Evolutionary conservation across 2,329 filamentous ascomycete genomes (phyloP).

Genomic region (Phaeomoniella chlamydospora): DNA sequence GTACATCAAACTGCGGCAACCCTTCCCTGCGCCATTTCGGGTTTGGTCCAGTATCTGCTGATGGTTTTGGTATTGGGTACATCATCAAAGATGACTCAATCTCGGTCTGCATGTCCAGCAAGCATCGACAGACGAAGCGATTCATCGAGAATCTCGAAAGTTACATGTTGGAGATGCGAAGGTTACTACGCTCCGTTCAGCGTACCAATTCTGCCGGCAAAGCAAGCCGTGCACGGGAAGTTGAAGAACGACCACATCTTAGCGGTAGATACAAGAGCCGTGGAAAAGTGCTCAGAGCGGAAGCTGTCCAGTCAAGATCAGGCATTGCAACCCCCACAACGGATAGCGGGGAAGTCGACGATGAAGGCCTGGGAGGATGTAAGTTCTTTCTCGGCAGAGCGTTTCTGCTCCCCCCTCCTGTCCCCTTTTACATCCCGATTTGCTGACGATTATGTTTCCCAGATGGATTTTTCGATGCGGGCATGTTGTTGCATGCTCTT

Average conservation of each 20-base stretch:
- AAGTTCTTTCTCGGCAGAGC: no score
- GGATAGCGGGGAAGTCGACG: slow-evolving; percentile 58
- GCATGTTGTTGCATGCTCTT: slow-evolving; percentile 80
- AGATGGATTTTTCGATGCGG: slow-evolving; percentile 97
- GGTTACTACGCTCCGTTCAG: slow-evolving; percentile 60
- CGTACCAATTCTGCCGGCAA: slow-evolving; percentile 37
- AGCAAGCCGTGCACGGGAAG: slow-evolving; percentile 46
- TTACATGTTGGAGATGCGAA: slow-evolving; percentile 81
- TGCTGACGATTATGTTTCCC: slow-evolving; percentile 18
- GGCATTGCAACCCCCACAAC: slow-evolving; percentile 48
- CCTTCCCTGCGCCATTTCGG: slow-evolving; percentile 89
- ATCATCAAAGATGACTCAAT: slow-evolving; percentile 94
- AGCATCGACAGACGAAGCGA: slow-evolving; percentile 83
- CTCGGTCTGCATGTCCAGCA: slow-evolving; percentile 81
- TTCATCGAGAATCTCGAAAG: slow-evolving; percentile 81
- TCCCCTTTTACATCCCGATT: slow-evolving; percentile 3
- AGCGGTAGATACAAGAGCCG: slow-evolving; percentile 47
- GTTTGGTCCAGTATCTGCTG: slow-evolving; percentile 84
- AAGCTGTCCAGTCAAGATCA: slow-evolving; percentile 21
- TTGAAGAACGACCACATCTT: slow-evolving; percentile 31
- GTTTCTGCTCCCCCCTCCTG: slow-evolving; percentile 8
- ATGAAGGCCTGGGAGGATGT: slow-evolving; percentile 89
- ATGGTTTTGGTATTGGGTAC: slow-evolving; percentile 95
- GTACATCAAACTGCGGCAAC: slow-evolving; percentile 97
- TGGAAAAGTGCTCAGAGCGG: slow-evolving; percentile 37